Evolutionary conservation across 768 basidiomycete genomes (phyloP).

Genomic region (Lactarius deliciosus): DNA sequence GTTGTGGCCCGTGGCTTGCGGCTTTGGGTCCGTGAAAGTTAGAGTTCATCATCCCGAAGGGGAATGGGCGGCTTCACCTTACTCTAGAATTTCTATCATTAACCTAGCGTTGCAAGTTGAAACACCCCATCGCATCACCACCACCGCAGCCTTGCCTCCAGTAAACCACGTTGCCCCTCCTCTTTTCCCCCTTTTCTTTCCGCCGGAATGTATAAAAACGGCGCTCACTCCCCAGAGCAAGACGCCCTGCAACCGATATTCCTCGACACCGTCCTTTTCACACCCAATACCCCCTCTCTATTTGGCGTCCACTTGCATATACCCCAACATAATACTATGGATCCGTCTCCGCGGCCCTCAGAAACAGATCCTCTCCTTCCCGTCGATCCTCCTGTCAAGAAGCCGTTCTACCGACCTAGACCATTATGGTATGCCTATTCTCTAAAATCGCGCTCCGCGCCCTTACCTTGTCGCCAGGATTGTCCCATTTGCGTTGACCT

Average conservation of each 20-base stretch:
- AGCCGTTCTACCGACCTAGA: conserved; percentile 51
- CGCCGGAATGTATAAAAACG: conserved; percentile 16
- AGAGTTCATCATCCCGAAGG: background rate
- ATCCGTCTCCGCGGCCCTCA: conserved; percentile 2
- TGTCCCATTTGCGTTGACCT: conserved; percentile 64
- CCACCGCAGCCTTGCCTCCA: conserved; percentile 10
- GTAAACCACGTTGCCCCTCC: conserved; percentile 19
- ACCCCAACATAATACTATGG: conserved; percentile 17
- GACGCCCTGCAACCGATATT: background rate
- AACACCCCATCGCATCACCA: background rate
- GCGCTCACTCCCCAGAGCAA: background rate
- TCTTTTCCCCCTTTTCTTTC: background rate
- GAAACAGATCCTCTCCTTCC: conserved; percentile 28
- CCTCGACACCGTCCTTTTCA: background rate
- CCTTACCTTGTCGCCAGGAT: conserved; percentile 46
- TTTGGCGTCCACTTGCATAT: background rate
- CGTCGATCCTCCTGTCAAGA: conserved; percentile 34
- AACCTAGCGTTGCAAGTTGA: background rate
- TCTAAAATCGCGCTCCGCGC: background rate
- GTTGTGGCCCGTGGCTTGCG: background rate
- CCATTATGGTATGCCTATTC: conserved; percentile 44
- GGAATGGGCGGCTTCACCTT: background rate
- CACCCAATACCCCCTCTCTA: conserved; percentile 1
- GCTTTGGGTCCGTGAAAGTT: background rate
- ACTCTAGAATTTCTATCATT: conserved; percentile 8